These are phyloP conservation scores for Sanguinoderma infundibulare DNA, from an alignment of 1,284 basidiomycete genomes.

Conservation along the genomic window DNA sequence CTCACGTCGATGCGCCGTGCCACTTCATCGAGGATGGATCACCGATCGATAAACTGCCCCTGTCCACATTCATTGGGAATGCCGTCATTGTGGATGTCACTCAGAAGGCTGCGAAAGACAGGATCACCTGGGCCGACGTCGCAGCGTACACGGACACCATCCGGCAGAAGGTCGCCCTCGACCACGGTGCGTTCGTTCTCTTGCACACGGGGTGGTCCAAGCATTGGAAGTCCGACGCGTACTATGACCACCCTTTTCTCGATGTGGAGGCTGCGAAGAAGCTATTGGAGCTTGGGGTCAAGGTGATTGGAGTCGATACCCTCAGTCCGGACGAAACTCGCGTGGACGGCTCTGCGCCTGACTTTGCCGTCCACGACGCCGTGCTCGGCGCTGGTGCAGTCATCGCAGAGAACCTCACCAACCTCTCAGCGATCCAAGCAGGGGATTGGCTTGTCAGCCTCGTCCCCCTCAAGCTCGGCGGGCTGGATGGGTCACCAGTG, in stretches of 20 bases:
- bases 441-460: slow-evolving; percentile 54
- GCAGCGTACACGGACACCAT: slow-evolving; percentile 36
- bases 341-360: slow-evolving; percentile 31
- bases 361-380: slow-evolving; percentile 57
- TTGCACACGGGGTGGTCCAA: slow-evolving; percentile 37
- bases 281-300: slow-evolving; percentile 54
- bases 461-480: slow-evolving; percentile 58
- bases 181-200: slow-evolving; percentile 32
- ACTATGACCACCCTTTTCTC: slow-evolving; percentile 69
- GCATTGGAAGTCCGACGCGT: slow-evolving; percentile 53
- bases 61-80: slow-evolving; percentile 53
- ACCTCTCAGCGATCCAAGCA: slow-evolving; percentile 45
- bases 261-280: slow-evolving; percentile 51
- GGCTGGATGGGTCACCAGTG: slow-evolving; percentile 68
- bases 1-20: slow-evolving; percentile 76
- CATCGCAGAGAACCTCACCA: slow-evolving; percentile 72
- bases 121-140: slow-evolving; percentile 59
- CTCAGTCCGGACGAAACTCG: slow-evolving; percentile 69
- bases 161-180: slow-evolving; percentile 10
- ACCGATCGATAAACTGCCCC: slow-evolving; percentile 59
- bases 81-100: slow-evolving; percentile 55
- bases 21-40: slow-evolving; percentile 63
- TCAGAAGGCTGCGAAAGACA: slow-evolving; percentile 41
- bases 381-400: slow-evolving; percentile 60
- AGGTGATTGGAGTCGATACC: slow-evolving; percentile 62